Conservation (phyloP, 139 green algal genomes). For the Auxenochlorella pyrenoidosa region DNA sequence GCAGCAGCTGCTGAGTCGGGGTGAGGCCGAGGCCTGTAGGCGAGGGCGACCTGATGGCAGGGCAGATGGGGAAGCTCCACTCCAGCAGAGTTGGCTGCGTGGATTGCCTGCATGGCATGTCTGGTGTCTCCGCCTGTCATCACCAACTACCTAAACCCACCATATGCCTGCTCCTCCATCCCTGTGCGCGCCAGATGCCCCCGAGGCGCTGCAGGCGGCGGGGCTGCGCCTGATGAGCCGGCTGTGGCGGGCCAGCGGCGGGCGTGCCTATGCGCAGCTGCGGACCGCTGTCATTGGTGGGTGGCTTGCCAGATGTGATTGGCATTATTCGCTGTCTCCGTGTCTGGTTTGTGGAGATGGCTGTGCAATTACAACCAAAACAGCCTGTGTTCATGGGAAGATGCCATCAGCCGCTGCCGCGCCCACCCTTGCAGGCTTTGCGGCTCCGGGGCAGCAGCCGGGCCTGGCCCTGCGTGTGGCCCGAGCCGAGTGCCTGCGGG, state of each 20-base stretch:
- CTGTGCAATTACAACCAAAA: no score
- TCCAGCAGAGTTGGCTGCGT: no score
- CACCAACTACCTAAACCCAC: no score
- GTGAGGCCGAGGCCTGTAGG: background rate
- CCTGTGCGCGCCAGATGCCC: background rate
- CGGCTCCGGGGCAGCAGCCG: conserved; percentile 8
- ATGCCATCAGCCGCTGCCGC: no score
- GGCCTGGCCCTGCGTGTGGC: conserved; percentile 45
- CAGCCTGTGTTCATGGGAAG: no score
- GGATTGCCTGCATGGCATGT: no score
- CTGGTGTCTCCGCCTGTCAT: no score
- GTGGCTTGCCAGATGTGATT: conserved; percentile 14
- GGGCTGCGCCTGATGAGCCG: conserved; percentile 52
- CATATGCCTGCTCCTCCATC: no score
- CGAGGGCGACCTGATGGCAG: no score
- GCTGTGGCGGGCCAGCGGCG: conserved; percentile 50
- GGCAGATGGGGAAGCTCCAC: no score
- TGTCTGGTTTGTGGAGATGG: no score
- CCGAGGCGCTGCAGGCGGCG: conserved; percentile 55
- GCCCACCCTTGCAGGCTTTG: conserved; percentile 10
- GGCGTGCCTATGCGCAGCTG: conserved; percentile 48
- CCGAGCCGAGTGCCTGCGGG: conserved; percentile 44
- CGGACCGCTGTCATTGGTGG: conserved; percentile 29
- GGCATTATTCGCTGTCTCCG: no score
- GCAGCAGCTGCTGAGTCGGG: conserved; percentile 43